phyloP scores from a whole-genome alignment of 306 rosid species.

The Acmispon strigosus region DNA sequence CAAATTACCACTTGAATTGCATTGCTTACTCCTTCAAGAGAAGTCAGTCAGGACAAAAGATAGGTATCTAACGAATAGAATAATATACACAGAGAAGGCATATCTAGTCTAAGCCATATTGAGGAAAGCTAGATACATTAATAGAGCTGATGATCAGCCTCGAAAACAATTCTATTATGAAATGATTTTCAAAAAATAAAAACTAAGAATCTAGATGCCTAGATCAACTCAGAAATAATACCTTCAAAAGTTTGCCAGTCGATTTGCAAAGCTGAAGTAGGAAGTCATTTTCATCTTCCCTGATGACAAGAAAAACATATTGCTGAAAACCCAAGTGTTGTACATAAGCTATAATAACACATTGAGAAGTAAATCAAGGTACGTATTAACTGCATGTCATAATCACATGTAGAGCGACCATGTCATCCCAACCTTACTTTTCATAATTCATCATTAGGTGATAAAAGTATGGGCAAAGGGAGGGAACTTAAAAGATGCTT shows the following conservation, averaged over 20 bases:
- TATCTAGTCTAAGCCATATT: not conserved
- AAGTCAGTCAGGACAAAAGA: not conserved
- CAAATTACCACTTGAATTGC: not conserved
- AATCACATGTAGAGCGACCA: not conserved
- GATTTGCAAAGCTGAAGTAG: constrained; percentile 75
- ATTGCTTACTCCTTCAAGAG: not conserved
- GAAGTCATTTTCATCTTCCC: constrained; percentile 85
- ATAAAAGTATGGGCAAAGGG: not conserved
- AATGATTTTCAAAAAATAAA: not conserved
- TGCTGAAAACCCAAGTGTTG: not conserved
- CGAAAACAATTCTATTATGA: not conserved
- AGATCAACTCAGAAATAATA: constrained; percentile 15
- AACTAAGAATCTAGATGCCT: not conserved
- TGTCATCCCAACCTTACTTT: not conserved
- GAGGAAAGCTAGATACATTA: not conserved
- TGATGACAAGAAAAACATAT: constrained; percentile 23
- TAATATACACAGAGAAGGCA: not conserved
- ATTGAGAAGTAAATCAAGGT: not conserved
- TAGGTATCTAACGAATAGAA: not conserved
- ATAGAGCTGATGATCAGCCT: not conserved
- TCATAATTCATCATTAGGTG: not conserved
- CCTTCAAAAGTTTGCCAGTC: constrained; percentile 78
- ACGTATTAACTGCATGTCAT: not conserved
- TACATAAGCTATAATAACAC: not conserved
- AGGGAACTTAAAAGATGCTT: not conserved